A percentile compares a stretch with the other conserved stretches of the same genome.
Evolutionary conservation across 768 basidiomycete species (phyloP).

Genomic region (Pisolithus marmoratus): DNA sequence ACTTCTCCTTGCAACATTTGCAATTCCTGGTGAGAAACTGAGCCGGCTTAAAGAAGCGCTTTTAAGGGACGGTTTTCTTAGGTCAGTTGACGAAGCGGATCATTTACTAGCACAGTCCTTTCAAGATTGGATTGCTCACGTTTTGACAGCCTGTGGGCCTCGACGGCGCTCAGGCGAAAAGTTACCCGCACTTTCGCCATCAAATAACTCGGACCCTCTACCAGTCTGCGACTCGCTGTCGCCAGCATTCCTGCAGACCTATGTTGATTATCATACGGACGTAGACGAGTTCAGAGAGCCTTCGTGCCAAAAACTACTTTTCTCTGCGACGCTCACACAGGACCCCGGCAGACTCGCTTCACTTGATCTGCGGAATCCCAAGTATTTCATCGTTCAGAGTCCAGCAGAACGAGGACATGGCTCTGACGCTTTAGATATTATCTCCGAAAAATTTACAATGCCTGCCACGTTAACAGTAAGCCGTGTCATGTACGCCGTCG

Average conservation of each 20-base stretch:
- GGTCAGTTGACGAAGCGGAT: conserved; percentile 98
- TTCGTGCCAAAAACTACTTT: conserved; percentile 90
- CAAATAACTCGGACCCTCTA: conserved; percentile 5
- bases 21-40: conserved; percentile 76
- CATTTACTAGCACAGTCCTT: conserved; percentile 92
- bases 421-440: conserved; percentile 43
- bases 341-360: conserved; percentile 92
- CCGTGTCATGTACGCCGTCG: not conserved
- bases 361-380: conserved; percentile 69
- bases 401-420: conserved; percentile 29
- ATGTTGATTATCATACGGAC: conserved; percentile 36
- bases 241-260: conserved; percentile 45
- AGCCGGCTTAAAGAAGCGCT: not conserved
- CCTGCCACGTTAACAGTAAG: conserved; percentile 71
- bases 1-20: conserved; percentile 90
- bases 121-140: conserved; percentile 88
- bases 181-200: not conserved
- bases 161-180: conserved; percentile 17
- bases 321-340: conserved; percentile 91
- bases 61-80: conserved; percentile 23
- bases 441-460: conserved; percentile 76
- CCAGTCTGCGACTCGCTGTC: conserved; percentile 43
- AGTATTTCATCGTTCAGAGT: conserved; percentile 83
- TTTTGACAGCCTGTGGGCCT: conserved; percentile 67
- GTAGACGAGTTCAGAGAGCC: conserved; percentile 50